These are phyloP conservation scores for Pulveroboletus sp. DNA, from an alignment of 768 basidiomycete genomes.

Conservation along the genomic window DNA sequence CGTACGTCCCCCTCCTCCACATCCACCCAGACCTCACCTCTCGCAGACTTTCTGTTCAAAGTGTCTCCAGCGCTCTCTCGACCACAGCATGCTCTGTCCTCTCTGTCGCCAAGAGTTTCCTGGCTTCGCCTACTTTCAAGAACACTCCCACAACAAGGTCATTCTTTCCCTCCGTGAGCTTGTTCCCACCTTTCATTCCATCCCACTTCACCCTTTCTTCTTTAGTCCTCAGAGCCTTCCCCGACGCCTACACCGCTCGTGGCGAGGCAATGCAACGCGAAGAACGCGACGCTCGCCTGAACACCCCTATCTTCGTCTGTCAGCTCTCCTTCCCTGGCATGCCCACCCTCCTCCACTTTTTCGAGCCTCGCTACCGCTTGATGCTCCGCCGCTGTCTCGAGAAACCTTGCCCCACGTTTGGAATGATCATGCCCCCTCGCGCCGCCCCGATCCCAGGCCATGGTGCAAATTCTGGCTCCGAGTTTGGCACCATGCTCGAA, in stretches of 20 bases:
- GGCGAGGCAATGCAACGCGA: conserved; percentile 62
- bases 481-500: conserved; percentile 93
- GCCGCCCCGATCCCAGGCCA: conserved; percentile 27
- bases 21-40: conserved; percentile 8
- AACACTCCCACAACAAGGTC: conserved; percentile 70
- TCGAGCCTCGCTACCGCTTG: conserved; percentile 90
- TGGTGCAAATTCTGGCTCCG: conserved; percentile 18
- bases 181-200: conserved; percentile 6
- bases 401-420: conserved; percentile 71
- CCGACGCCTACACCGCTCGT: conserved; percentile 60
- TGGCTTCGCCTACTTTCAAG: conserved; percentile 70
- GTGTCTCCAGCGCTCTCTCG: conserved; percentile 87
- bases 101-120: conserved; percentile 81
- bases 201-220: conserved; percentile 7
- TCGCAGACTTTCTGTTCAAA: conserved; percentile 81
- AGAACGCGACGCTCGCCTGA: conserved; percentile 71
- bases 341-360: conserved; percentile 87
- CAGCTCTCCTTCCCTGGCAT: conserved; percentile 88
- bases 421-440: conserved; percentile 80
- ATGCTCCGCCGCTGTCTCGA: conserved; percentile 97
- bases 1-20: conserved; percentile 41
- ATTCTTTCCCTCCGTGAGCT: conserved; percentile 62
- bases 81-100: conserved; percentile 80
- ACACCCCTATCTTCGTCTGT: conserved; percentile 89
- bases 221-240: conserved; percentile 66